A percentile compares a stretch with the other conserved stretches of the same genome.
Conservation (phyloP, 345 rosid species). For the Populus ilicifolia region DNA sequence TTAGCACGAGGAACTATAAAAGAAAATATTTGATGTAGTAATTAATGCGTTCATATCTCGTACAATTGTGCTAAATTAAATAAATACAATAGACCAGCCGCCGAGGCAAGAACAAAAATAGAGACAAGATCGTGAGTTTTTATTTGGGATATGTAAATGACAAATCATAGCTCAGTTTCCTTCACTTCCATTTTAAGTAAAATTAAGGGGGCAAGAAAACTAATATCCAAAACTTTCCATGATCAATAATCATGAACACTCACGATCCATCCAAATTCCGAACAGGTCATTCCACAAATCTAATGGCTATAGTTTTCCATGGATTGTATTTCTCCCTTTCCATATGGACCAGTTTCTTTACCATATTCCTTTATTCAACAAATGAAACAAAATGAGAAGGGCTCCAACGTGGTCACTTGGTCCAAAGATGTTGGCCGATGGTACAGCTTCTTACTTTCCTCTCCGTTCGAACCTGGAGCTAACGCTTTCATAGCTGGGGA, state of each 20-base stretch:
- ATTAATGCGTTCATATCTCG: too few relatives aligned
- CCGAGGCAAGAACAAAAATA: neutral
- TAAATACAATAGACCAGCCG: neutral
- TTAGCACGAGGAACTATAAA: neutral
- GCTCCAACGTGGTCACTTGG: neutral
- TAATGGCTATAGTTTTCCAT: neutral
- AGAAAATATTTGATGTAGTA: too few relatives aligned
- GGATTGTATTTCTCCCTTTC: neutral
- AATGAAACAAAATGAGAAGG: neutral
- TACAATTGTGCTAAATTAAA: neutral
- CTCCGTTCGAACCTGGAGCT: conserved; percentile 47
- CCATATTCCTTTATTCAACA: neutral
- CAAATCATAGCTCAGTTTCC: neutral
- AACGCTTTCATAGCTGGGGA: conserved; percentile 65
- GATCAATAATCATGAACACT: neutral
- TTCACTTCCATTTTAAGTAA: neutral
- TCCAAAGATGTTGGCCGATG: neutral
- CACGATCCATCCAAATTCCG: neutral
- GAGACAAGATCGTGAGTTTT: neutral
- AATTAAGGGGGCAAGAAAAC: neutral
- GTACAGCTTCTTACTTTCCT: neutral
- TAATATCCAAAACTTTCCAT: neutral
- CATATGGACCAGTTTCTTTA: neutral
- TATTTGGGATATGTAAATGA: neutral
- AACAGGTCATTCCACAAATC: neutral